Evolutionary conservation across 164 flowering plant species (phyloP), one percentile per base, ranked within the genome.

Genomic region (Echeveria elegans): DNA sequence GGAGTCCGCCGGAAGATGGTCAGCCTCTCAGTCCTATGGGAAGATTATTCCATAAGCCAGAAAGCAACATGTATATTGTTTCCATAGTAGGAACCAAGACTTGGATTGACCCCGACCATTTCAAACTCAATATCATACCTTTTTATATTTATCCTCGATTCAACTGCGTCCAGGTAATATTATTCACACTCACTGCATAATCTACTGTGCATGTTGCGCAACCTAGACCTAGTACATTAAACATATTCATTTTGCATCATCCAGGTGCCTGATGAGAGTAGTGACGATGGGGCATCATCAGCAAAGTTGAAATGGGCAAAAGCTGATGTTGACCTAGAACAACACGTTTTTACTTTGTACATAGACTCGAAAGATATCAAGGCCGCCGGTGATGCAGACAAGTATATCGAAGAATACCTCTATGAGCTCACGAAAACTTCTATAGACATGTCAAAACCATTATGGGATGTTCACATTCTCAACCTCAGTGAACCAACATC

Each of bases 401-500:
- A 75, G 21, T 84, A 77, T 24, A 73, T 88, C 3, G 90, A 84
- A 66, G 80, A 82, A 53, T 88, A 81, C 71, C 47, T 76, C 1
- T 74, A 76, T 1, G 59, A 73, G 12, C 78, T 88, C 9, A 75
- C 75, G 37, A 75, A 62, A 41, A 76, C 75, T 12, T 11, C 72
- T 5, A 68, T 86, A n/a, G 86, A 86, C 72, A 62, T 53, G 64
- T 76, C 87, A 1, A 80, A 76, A 56, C 90, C 93, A 2, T 64
- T 84, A 0, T 88, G 93, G 93, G 93, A 88, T 1, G 66, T 83
- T 38, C 88, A 88, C 71, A 31, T 82, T 29, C 84, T 88, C 50
- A 84, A 88, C 63, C 34, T 86, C 12, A 73, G 72, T 70, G 83
- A 50, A 23, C 56, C 56, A 10, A 50, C 56, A 23, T 50, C 85